These are phyloP conservation scores for Sorghum bicolor DNA, from an alignment of 176 grass and related monocot species.

Conservation along the genomic window DNA sequence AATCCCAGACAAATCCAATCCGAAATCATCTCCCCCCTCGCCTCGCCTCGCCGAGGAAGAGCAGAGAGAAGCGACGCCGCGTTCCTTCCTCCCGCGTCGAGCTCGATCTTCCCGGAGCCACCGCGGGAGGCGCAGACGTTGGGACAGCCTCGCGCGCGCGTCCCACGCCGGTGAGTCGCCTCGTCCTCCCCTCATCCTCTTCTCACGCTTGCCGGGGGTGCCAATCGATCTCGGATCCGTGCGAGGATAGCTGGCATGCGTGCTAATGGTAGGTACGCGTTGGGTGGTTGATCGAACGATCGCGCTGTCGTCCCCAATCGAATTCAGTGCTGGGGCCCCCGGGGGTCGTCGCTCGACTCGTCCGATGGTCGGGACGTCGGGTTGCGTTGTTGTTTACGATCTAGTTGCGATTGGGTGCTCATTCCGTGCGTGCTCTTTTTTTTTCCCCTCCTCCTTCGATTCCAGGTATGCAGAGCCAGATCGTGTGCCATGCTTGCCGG, in stretches of 20 bases:
- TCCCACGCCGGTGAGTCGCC: constrained; percentile 24
- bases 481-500: constrained; percentile 78
- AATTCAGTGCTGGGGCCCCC: not conserved
- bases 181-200: not conserved
- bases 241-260: not conserved
- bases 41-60: not conserved
- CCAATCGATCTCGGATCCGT: constrained; percentile 15
- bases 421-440: not conserved
- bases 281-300: not conserved
- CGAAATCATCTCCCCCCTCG: not conserved
- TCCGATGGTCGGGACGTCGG: not conserved
- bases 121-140: not conserved
- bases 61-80: not conserved
- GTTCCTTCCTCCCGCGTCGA: not conserved
- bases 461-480: constrained; percentile 75
- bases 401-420: not conserved
- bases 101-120: constrained; percentile 2
- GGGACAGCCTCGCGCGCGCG: not conserved
- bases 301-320: not conserved
- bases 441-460: not conserved
- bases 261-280: not conserved
- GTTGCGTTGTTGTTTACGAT: not conserved
- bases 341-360: not conserved
- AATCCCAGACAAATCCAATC: constrained; percentile 20
- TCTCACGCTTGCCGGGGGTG: not conserved